A percentile compares a stretch with the other conserved stretches of the same genome.
These are phyloP conservation scores for Oryza longistaminata DNA, from an alignment of 176 grass and related monocot genomes.

Conservation along the genomic window DNA sequence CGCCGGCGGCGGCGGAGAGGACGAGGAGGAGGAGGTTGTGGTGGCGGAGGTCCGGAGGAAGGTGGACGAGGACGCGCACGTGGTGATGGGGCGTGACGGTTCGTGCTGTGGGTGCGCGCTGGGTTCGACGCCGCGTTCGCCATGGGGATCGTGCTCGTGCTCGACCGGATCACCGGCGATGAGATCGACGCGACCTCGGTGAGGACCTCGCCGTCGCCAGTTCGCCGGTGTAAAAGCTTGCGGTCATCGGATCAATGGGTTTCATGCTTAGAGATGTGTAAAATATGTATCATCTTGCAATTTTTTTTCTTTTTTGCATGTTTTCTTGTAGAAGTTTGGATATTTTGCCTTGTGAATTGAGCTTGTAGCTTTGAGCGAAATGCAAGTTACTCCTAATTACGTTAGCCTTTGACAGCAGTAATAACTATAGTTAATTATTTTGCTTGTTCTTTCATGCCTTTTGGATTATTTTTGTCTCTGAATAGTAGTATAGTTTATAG, in stretches of 20 bases:
- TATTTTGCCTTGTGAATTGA: slow-evolving; percentile 31
- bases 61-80: slow-evolving; percentile 74
- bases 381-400: neutral
- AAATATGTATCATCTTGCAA: neutral
- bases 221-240: slow-evolving; percentile 25
- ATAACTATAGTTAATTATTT: neutral
- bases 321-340: neutral
- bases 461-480: neutral
- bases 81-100: slow-evolving; percentile 76
- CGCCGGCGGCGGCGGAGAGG: neutral
- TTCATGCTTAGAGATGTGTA: neutral
- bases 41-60: slow-evolving; percentile 80
- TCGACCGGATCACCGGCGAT: slow-evolving; percentile 70
- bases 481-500: neutral
- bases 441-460: neutral
- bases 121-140: slow-evolving; percentile 80
- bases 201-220: slow-evolving; percentile 13
- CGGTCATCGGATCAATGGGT: slow-evolving; percentile 10
- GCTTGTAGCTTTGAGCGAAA: slow-evolving; percentile 23
- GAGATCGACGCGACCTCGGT: slow-evolving; percentile 43
- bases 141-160: slow-evolving; percentile 87
- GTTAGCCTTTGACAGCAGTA: neutral
- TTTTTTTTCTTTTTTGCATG: neutral
- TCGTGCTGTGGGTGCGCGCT: slow-evolving; percentile 66
- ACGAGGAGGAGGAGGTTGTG: slow-evolving; percentile 33